Conservation (phyloP, 441 rosid species). For the Hypseocharis bilobata region DNA sequence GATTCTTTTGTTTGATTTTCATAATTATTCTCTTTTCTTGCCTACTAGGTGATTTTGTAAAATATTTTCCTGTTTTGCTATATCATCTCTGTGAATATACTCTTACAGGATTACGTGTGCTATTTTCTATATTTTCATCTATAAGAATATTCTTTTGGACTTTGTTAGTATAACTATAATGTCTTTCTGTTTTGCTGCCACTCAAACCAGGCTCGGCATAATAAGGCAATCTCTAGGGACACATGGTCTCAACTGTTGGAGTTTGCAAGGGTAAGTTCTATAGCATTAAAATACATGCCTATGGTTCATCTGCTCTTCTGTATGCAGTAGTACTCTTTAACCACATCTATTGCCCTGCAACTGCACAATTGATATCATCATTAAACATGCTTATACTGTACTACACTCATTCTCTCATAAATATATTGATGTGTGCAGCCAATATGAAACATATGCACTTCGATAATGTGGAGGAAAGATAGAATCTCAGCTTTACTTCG, state of each 20-base stretch:
- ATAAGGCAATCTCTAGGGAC: slow-evolving; percentile 89
- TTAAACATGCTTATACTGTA: background rate
- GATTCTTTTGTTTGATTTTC: too few species aligned
- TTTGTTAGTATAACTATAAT: background rate
- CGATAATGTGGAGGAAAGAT: background rate
- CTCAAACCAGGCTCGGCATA: slow-evolving; percentile 58
- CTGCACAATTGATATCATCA: background rate
- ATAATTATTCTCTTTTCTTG: too few species aligned
- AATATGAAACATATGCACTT: background rate
- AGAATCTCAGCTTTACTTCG: background rate
- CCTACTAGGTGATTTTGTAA: too few species aligned
- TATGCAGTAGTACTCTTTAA: background rate
- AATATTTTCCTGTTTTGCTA: too few species aligned
- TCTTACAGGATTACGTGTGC: background rate
- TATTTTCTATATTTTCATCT: background rate
- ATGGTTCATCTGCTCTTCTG: background rate
- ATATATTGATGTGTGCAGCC: background rate
- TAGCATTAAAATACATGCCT: background rate
- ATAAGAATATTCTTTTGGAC: background rate
- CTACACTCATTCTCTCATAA: background rate
- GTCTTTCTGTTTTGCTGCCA: slow-evolving; percentile 16
- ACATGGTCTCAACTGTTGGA: slow-evolving; percentile 91
- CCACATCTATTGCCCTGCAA: background rate
- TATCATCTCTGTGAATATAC: background rate
- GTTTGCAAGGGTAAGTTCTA: slow-evolving; percentile 51